Conservation (phyloP, 805 yeast genomes). For the Cyberlindnera samutprakarnensis region DNA sequence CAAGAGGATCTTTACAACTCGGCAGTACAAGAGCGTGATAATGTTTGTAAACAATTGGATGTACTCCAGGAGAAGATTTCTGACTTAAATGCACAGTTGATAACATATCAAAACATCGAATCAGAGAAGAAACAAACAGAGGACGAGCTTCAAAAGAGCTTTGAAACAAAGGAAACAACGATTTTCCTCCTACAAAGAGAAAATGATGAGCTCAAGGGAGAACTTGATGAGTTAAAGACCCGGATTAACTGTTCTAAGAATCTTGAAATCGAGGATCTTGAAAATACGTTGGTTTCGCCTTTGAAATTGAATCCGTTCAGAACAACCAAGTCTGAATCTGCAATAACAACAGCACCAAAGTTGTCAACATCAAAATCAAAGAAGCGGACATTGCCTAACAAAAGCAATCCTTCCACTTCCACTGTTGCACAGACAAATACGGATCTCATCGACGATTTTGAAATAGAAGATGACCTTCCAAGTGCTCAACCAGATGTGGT, state of each 20-base stretch:
- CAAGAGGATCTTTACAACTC: conserved; percentile 28
- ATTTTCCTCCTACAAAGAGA: conserved; percentile 3
- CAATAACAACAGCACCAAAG: too few relatives aligned
- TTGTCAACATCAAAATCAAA: too few relatives aligned
- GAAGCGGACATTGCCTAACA: neutral
- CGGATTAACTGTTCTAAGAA: too few relatives aligned
- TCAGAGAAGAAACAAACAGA: conserved; percentile 2
- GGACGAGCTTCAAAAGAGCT: conserved; percentile 14
- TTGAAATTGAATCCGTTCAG: too few relatives aligned
- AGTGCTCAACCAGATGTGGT: conserved; percentile 4
- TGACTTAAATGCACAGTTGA: conserved; percentile 5
- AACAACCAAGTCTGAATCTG: too few relatives aligned
- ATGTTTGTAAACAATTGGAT: conserved; percentile 18
- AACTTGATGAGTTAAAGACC: conserved; percentile 3
- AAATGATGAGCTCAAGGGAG: conserved; percentile 3
- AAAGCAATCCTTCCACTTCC: neutral
- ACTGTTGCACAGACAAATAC: too few relatives aligned
- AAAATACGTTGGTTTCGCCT: neutral
- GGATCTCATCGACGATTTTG: conserved; percentile 15
- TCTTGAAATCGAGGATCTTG: conserved; percentile 1
- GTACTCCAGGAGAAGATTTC: conserved; percentile 17
- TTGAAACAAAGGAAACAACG: conserved; percentile 1
- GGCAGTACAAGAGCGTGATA: conserved; percentile 23
- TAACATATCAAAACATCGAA: neutral
- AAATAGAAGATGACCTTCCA: conserved; percentile 8